Evolutionary conservation across 1,284 basidiomycete genomes (phyloP).

Genomic region (Ganoderma meredithae): DNA sequence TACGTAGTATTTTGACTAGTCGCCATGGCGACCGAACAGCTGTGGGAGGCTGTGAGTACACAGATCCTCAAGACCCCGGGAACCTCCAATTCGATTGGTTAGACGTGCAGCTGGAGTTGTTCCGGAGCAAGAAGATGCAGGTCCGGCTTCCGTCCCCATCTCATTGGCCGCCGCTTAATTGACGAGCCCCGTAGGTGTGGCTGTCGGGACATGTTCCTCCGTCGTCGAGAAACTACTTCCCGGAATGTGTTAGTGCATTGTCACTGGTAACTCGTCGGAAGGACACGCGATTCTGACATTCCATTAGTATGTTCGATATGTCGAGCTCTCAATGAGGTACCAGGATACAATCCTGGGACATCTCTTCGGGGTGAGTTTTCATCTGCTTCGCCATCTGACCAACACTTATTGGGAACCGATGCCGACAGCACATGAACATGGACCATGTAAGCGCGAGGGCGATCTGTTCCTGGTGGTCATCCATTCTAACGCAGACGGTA

Average conservation of each 20-base stretch:
- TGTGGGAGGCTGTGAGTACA: slow-evolving; percentile 73
- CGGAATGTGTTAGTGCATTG: slow-evolving; percentile 74
- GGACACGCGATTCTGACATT: slow-evolving; percentile 24
- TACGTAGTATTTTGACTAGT: slow-evolving; percentile 31
- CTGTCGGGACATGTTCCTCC: slow-evolving; percentile 79
- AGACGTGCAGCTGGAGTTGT: slow-evolving; percentile 82
- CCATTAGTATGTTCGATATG: slow-evolving; percentile 79
- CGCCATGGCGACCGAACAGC: slow-evolving; percentile 42
- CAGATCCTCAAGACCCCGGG: slow-evolving; percentile 75
- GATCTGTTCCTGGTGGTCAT: slow-evolving; percentile 13
- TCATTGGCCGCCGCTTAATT: slow-evolving; percentile 30
- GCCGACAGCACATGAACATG: slow-evolving; percentile 73
- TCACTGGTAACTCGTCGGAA: slow-evolving; percentile 22
- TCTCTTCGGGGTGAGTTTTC: slow-evolving; percentile 76
- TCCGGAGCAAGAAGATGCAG: slow-evolving; percentile 82
- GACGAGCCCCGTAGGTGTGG: slow-evolving; percentile 43
- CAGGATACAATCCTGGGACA: slow-evolving; percentile 94
- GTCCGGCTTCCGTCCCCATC: slow-evolving; percentile 44
- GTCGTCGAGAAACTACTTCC: slow-evolving; percentile 83
- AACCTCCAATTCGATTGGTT: slow-evolving; percentile 92
- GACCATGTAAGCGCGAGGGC: slow-evolving; percentile 63
- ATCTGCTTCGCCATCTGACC: slow-evolving; percentile 16
- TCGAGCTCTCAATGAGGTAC: slow-evolving; percentile 82
- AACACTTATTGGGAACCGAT: slow-evolving; percentile 19
- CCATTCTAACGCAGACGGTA: slow-evolving; percentile 35